Evolutionary conservation across 192 early-diverging fungal genomes (phyloP), one percentile per base, ranked within the genome.

Genomic region (Coemansia sp.): DNA sequence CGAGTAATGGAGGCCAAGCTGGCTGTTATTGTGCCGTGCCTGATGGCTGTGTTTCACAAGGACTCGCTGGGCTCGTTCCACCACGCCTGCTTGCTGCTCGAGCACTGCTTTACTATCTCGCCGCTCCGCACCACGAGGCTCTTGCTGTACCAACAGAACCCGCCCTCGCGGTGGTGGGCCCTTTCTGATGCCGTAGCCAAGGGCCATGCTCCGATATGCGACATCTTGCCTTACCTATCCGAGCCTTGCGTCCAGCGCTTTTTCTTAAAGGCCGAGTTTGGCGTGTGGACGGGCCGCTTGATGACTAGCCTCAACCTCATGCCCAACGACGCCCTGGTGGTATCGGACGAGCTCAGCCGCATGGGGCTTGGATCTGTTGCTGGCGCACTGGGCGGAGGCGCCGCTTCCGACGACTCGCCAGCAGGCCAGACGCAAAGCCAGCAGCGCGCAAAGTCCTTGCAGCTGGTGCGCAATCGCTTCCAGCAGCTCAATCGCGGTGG

Each of bases 11-110:
- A 82, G 55, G 67, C 79, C 13, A 82, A 82, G 68, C 38, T 82
- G 20, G 41, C 68, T 13, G 70, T 77, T 28, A 73, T 82, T 52
- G 59, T 82, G 5, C 75, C 74, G 1, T 73, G 75, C 13, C 68
- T 82, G 66, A 77, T 82, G 79, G 79, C 74, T 3, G 75, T 82
- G 59, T 82, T 82, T 48, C 68, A 82, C 61, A 61, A 58, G 39
- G 75, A 82, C 65, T 70, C 79, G 45, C 69, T 74, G 42, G 79
- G 79, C 25, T 82, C 79, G 31, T 82, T 82, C 68, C 75, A 82
- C 47, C 79, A 82, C 64, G 74, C 62, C 3, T 77, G 75, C 53
- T 14, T 77, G 64, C 59, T 82, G 62, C 75, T 82, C n/a, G 75
- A 82, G 55, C 72, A 82, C 59, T 82, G 79, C 60, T 74, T 82